Evolutionary conservation across 2,329 filamentous ascomycete species (phyloP), one percentile per base, ranked within the genome.

Genomic region (Onygenales sp.): DNA sequence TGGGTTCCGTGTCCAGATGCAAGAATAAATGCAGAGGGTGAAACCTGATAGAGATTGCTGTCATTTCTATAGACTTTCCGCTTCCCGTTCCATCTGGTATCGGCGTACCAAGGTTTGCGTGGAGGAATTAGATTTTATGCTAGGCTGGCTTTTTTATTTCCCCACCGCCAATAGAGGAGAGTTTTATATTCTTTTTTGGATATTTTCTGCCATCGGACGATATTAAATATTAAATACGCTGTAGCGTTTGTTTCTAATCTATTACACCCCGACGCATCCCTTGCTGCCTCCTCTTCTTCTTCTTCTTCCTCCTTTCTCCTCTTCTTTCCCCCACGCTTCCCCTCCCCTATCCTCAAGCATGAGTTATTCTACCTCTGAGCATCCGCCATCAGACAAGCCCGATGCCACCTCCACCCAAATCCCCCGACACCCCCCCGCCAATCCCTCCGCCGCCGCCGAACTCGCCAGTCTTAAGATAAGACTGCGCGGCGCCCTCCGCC

Each of bases 401-500:
- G 63, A 72, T 72, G 70, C 68, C 67, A 63, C 65, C 66, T 60
- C 67, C 64, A 54, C 69, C 69, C 63, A 72, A 68, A 63, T 68
- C 65, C 54, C 67, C 71, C 63, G 68, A 68, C 65, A 70, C 63
- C 55, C 70, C 69, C 51, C 71, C 78, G 47, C 72, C 72, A 55
- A 68, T 74, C 43, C 72, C 72, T 56, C 73, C 73, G 60, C 68
- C 69, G 54, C 70, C 73, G 56, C 71, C 71, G 77, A 83, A 81
- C 76, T 80, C 74, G 63, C 77, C 75, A 69, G 72, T 80, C 81
- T 84, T 79, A 80, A 81, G 72, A 74, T 80, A 75, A 86, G 70
- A 73, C 79, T 91, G 78, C 78, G 84, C 67, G 73, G 75, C 61
- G 82, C 86, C 56, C 82, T 97, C 63, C 87, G 88, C 72, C 85